Evolutionary conservation across 768 basidiomycete genomes (phyloP).

Genomic region (Lentinula sp.): DNA sequence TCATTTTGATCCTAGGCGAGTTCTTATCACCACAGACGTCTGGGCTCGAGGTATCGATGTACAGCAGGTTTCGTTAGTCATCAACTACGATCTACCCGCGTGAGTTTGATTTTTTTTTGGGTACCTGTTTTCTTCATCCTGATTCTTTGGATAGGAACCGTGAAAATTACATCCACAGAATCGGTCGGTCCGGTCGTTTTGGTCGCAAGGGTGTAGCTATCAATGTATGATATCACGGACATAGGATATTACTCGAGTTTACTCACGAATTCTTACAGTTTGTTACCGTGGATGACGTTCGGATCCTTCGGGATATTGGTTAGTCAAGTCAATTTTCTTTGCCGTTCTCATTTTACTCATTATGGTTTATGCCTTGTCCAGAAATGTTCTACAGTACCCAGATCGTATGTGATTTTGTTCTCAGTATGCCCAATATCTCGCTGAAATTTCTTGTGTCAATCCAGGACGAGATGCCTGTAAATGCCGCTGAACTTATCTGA

Average conservation of each 20-base stretch:
- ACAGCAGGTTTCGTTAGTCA: slow-evolving; percentile 94
- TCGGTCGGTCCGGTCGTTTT: slow-evolving; percentile 98
- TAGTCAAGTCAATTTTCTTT: slow-evolving; percentile 19
- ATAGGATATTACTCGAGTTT: slow-evolving; percentile 11
- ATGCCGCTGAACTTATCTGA: slow-evolving; percentile 95
- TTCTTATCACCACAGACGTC: slow-evolving; percentile 92
- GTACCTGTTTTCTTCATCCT: slow-evolving; percentile 2
- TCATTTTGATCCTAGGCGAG: slow-evolving; percentile 48
- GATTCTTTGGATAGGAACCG: slow-evolving; percentile 55
- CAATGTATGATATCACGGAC: slow-evolving; percentile 56
- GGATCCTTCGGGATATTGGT: slow-evolving; percentile 96
- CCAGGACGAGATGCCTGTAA: slow-evolving; percentile 98
- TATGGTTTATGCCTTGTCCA: slow-evolving; percentile 20
- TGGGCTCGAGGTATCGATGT: slow-evolving; percentile 99
- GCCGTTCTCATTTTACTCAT: slow-evolving; percentile 10
- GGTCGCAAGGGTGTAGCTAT: slow-evolving; percentile 99
- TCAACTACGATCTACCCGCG: slow-evolving; percentile 95
- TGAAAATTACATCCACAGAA: slow-evolving; percentile 99
- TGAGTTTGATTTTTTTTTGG: slow-evolving; percentile 33
- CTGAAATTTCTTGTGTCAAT: slow-evolving; percentile 17
- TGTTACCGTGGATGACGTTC: slow-evolving; percentile 92
- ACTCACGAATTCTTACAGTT: slow-evolving; percentile 41
- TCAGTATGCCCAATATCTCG: not conserved
- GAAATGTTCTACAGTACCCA: slow-evolving; percentile 98
- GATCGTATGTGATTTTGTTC: slow-evolving; percentile 48